Evolutionary conservation across 2,329 filamentous ascomycete species (phyloP).

Genomic region (Pyrenophora seminiperda): DNA sequence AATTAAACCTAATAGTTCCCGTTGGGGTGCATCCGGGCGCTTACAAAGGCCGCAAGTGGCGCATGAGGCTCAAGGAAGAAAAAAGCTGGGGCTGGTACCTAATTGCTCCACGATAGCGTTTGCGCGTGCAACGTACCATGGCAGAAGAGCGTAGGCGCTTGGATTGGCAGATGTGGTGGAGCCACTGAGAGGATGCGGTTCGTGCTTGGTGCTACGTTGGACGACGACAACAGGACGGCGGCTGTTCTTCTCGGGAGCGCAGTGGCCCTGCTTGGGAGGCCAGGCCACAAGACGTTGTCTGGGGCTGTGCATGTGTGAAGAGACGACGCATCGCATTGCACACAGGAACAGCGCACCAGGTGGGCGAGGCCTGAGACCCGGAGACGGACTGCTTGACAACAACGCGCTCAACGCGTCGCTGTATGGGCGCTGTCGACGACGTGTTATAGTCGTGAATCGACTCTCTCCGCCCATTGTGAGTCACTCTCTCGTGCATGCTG

Average conservation of each 20-base stretch:
- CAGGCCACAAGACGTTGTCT: slow-evolving; percentile 12
- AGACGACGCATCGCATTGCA: slow-evolving; percentile 1
- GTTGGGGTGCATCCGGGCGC: slow-evolving; percentile 30
- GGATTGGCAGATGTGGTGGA: slow-evolving; percentile 24
- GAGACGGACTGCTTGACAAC: slow-evolving; percentile 23
- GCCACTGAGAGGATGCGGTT: slow-evolving; percentile 29
- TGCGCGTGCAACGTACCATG: slow-evolving; percentile 36
- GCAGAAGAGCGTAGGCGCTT: slow-evolving; percentile 41
- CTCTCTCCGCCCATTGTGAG: slow-evolving; percentile 41
- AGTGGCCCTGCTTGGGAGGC: too few species aligned
- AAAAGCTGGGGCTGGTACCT: slow-evolving; percentile 18
- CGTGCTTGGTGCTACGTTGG: slow-evolving; percentile 8
- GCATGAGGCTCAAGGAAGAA: slow-evolving; percentile 37
- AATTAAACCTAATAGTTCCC: slow-evolving; percentile 34
- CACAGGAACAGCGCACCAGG: slow-evolving; percentile 24
- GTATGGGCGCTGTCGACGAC: slow-evolving; percentile 33
- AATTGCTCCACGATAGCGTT: slow-evolving; percentile 31
- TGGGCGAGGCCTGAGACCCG: slow-evolving; percentile 41
- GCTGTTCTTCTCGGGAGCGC: slow-evolving; percentile 27
- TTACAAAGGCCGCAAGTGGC: slow-evolving; percentile 36
- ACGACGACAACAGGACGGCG: slow-evolving; percentile 22
- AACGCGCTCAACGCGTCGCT: slow-evolving; percentile 43
- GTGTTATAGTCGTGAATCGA: slow-evolving; percentile 48
- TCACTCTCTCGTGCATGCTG: slow-evolving; percentile 38
- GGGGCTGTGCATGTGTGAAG: slow-evolving; percentile 15